Percentiles rank a stretch among this genome's conserved stretches.
Evolutionary conservation across 257 asterid genomes (phyloP).

Genomic region (Jasminum sambac): DNA sequence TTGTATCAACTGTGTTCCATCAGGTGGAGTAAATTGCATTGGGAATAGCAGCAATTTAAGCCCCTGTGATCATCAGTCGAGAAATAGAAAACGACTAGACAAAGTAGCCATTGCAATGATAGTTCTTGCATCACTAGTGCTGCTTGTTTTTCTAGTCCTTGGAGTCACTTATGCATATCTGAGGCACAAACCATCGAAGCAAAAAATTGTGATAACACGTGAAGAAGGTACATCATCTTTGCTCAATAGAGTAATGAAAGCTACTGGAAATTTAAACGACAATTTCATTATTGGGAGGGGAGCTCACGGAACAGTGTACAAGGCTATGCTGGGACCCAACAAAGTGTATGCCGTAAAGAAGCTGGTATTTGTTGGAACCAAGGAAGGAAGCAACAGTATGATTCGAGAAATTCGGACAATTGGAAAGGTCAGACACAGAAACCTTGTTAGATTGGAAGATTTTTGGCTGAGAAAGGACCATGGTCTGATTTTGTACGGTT

Average conservation of each 20-base stretch:
- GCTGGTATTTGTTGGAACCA: constrained; percentile 46
- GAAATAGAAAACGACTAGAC: constrained; percentile 30
- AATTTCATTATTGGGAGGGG: constrained; percentile 65
- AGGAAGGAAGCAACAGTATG: constrained; percentile 58
- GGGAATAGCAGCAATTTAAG: constrained; percentile 31
- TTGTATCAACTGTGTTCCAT: constrained; percentile 48
- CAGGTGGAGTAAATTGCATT: constrained; percentile 35
- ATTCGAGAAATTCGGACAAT: constrained; percentile 68
- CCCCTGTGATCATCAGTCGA: constrained; percentile 39
- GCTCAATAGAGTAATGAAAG: constrained; percentile 62
- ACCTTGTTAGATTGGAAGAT: constrained; percentile 62
- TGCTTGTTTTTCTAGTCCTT: constrained; percentile 35
- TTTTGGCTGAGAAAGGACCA: constrained; percentile 81
- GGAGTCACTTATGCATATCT: constrained; percentile 34
- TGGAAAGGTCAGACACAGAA: constrained; percentile 82
- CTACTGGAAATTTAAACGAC: constrained; percentile 67
- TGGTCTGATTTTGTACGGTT: constrained; percentile 62
- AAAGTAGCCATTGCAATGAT: constrained; percentile 37
- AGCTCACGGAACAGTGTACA: constrained; percentile 79
- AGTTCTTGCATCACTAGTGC: constrained; percentile 38
- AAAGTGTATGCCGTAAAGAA: constrained; percentile 70
- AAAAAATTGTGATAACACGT: constrained; percentile 29
- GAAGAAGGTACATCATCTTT: constrained; percentile 69
- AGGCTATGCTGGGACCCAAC: constrained; percentile 50
- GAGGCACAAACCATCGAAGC: constrained; percentile 28